phyloP scores from a whole-genome alignment of 306 rosid genomes.

The Ammopiptanthus mongolicus region DNA sequence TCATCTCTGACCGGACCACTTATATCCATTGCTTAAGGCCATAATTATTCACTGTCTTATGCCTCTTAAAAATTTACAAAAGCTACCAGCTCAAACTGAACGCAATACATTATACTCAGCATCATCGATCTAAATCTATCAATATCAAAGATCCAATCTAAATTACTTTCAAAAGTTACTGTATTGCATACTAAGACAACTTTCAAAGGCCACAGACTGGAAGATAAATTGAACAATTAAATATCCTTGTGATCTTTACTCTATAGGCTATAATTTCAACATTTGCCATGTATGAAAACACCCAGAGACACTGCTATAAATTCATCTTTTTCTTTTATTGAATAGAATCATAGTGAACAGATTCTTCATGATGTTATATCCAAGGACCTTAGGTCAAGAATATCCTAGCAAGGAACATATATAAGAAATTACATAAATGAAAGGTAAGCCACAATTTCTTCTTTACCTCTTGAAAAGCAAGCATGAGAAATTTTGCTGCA shows the following conservation, averaged over 20 bases:
- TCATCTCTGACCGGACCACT: background rate
- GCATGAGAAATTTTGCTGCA: slow-evolving; percentile 39
- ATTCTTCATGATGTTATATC: slow-evolving; percentile 6
- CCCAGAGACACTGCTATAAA: background rate
- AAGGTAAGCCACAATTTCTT: slow-evolving; percentile 3
- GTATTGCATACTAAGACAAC: no score
- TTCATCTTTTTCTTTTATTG: background rate
- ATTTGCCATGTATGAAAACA: background rate
- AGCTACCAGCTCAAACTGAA: background rate
- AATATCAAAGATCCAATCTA: no score
- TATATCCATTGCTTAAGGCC: background rate
- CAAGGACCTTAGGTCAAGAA: background rate
- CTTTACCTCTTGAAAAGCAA: background rate
- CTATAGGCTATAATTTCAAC: background rate
- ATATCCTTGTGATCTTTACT: no score
- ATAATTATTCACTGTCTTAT: background rate
- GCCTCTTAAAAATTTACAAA: background rate
- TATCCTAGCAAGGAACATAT: background rate
- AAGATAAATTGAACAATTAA: no score
- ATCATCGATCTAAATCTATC: no score
- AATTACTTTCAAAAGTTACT: no score
- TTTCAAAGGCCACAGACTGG: no score
- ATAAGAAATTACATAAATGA: slow-evolving; percentile 2
- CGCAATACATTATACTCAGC: no score
- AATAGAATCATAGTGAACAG: background rate